Conservation (phyloP, 2,329 filamentous ascomycete species). For the Colletotrichum phormii region DNA sequence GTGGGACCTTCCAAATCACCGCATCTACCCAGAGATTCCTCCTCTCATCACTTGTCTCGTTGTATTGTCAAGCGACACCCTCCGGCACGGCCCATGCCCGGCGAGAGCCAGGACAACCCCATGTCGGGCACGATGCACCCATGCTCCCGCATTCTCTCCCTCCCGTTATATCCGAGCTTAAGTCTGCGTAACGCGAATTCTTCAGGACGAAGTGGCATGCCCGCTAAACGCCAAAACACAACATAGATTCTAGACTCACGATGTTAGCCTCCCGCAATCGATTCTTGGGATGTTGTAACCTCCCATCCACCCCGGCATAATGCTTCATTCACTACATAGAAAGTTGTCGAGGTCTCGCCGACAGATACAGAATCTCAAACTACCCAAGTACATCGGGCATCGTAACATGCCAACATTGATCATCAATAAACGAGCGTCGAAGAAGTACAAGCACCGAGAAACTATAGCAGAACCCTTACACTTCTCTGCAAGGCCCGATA, state of each 20-base stretch:
- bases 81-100: neutral
- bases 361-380: neutral
- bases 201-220: neutral
- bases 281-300: neutral
- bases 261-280: neutral
- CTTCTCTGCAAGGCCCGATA: neutral
- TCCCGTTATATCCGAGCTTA: neutral
- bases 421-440: neutral
- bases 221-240: neutral
- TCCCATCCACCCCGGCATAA: too few relatives aligned
- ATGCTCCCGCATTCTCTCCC: neutral
- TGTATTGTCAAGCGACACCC: slow-evolving; percentile 24
- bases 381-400: neutral
- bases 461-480: neutral
- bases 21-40: neutral
- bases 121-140: slow-evolving; percentile 1
- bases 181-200: slow-evolving; percentile 10
- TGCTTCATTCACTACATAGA: neutral
- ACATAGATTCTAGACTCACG: neutral
- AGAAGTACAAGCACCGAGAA: neutral
- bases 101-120: neutral
- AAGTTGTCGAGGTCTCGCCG: neutral
- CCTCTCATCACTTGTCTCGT: neutral
- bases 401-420: neutral
- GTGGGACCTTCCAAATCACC: neutral